Base-by-base conservation (phyloP, 192 early-diverging fungal species). In the Linnemannia hyalina region DNA sequence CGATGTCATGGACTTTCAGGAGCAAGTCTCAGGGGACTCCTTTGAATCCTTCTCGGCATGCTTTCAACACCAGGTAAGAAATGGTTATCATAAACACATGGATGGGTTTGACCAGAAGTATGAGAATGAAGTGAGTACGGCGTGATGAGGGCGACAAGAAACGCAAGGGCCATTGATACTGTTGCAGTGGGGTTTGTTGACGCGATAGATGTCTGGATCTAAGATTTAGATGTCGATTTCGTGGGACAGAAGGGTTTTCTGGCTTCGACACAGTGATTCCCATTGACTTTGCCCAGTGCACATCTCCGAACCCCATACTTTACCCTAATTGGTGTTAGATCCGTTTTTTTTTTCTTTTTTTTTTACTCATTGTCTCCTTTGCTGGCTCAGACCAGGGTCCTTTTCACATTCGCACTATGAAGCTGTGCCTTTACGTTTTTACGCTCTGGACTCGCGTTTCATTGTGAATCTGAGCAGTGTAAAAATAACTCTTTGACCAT, bases 1-100 rank as follows among this genome's bases (percentile, higher is more conserved):
- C 5, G 92, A 93, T 82, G 89, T 92, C 4, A 83, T 87, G 52
- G 82, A 79, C 29, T 73, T 88, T 22, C 80, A 90, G 63, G 38
- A 70, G 16, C 88, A 85, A 7, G 44, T 10, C 20, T 26, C 73
- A 13, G 71, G 40, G 40, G 54, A 75, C 26, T 68, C 54, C 18
- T 40, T 87, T 57, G 40, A 80, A 29, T n/a, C 76, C 36, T 91
- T 89, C 72, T 80, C 88, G 11, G 65, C 70, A n/a, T 73, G 40
- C 23, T 69, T 85, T 42, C 71, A 73, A 76, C 80, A 87, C 41
- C 79, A 81, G 70, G 85, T 87, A 77, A 26, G 29, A 10, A 65
- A 32, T 32, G 26, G 49, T 22, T 52, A 52, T 52, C 60, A 65
- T 26, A 32, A 52, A 52, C 49, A 52, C 18, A 52, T 52, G 29